phyloP scores from a whole-genome alignment of 2,329 filamentous ascomycete genomes.

The Cytospora leucostoma region DNA sequence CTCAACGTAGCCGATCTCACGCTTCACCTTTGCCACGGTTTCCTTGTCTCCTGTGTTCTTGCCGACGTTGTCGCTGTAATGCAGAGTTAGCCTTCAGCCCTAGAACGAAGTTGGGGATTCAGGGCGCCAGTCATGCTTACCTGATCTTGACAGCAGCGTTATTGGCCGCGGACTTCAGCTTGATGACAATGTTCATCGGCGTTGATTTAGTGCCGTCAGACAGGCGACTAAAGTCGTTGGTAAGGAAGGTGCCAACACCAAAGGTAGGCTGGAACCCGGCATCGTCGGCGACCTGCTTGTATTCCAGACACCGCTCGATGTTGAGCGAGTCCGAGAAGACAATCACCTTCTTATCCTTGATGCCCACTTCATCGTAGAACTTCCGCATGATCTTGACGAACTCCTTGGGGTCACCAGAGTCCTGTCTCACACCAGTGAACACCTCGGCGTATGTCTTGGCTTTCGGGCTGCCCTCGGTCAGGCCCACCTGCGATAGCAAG shows the following conservation, averaged over 20 bases:
- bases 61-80: constrained; percentile 69
- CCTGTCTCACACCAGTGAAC: constrained; percentile 83
- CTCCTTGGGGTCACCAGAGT: constrained; percentile 80
- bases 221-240: constrained; percentile 83
- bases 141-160: constrained; percentile 87
- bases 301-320: constrained; percentile 86
- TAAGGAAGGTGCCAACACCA: constrained; percentile 93
- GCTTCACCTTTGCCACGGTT: constrained; percentile 81
- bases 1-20: constrained; percentile 81
- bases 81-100: constrained; percentile 35
- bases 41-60: constrained; percentile 91
- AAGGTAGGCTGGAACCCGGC: constrained; percentile 84
- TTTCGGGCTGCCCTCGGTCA: constrained; percentile 42
- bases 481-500: constrained; percentile 42
- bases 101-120: neutral
- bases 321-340: constrained; percentile 97
- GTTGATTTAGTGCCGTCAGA: constrained; percentile 79
- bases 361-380: constrained; percentile 76
- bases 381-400: constrained; percentile 78
- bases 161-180: constrained; percentile 82
- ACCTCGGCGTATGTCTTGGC: constrained; percentile 73
- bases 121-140: constrained; percentile 35
- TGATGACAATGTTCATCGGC: constrained; percentile 97
- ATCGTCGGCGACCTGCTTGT: constrained; percentile 79
- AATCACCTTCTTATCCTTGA: constrained; percentile 80